Evolutionary conservation across 2,329 filamentous ascomycete species (phyloP).

Genomic region (Fusarium sulawesiense): DNA sequence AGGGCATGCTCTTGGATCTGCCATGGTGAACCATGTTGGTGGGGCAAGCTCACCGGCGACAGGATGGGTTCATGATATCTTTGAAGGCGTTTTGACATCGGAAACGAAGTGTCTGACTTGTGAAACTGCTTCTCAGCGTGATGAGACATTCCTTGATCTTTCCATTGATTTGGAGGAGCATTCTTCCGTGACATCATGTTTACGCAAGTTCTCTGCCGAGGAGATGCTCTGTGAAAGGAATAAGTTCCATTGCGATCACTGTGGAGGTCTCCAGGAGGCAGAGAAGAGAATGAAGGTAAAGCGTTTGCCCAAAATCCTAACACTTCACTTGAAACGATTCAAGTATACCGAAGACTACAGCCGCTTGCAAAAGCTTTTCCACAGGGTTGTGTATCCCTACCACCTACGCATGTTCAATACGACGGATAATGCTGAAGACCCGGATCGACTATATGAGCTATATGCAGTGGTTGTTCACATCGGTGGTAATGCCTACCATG

Average conservation of each 20-base stretch:
- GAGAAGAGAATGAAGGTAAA: slow-evolving; percentile 99
- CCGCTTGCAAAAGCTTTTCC: slow-evolving; percentile 93
- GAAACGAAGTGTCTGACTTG: slow-evolving; percentile 97
- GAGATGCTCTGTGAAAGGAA: slow-evolving; percentile 99
- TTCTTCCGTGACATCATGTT: slow-evolving; percentile 93
- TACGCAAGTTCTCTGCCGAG: slow-evolving; percentile 95
- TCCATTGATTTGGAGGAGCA: slow-evolving; percentile 97
- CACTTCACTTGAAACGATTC: slow-evolving; percentile 94
- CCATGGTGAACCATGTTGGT: slow-evolving; percentile 51
- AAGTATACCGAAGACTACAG: slow-evolving; percentile 98
- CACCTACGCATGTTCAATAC: slow-evolving; percentile 97
- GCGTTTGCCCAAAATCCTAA: slow-evolving; percentile 87
- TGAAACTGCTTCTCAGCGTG: slow-evolving; percentile 92
- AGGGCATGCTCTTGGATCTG: slow-evolving; percentile 52
- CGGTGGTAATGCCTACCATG: slow-evolving; percentile 94
- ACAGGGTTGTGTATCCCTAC: slow-evolving; percentile 96
- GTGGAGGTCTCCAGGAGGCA: slow-evolving; percentile 94
- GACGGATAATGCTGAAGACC: slow-evolving; percentile 92
- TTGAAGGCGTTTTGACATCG: slow-evolving; percentile 93
- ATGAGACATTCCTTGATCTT: slow-evolving; percentile 94
- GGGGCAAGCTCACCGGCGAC: slow-evolving; percentile 71
- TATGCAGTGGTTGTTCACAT: slow-evolving; percentile 99
- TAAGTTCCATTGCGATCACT: slow-evolving; percentile 99
- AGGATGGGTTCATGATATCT: slow-evolving; percentile 96
- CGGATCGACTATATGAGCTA: slow-evolving; percentile 92